Conservation (phyloP, 164 flowering plant genomes). For the Cinnamomum chago region DNA sequence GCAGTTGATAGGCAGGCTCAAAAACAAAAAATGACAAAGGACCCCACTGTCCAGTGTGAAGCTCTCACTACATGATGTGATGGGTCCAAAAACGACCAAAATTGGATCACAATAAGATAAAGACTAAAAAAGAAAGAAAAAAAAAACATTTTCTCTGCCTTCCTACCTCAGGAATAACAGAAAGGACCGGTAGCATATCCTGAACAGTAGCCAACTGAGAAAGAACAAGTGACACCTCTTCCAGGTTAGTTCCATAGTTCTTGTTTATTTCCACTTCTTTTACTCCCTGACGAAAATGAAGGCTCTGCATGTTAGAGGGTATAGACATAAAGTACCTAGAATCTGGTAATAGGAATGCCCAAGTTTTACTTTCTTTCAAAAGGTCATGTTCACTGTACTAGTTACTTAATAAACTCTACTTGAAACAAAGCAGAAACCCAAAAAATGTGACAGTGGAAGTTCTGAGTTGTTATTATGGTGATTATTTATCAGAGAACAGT, state of each 20-base stretch:
- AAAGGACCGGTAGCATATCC: conserved; percentile 56
- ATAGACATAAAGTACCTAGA: background rate
- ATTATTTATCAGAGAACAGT: background rate
- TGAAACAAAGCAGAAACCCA: background rate
- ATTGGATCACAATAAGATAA: background rate
- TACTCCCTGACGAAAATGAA: conserved; percentile 27
- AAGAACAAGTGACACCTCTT: conserved; percentile 36
- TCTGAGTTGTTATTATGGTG: background rate
- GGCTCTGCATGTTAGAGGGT: background rate
- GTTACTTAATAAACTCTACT: too few relatives aligned
- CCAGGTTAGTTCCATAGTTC: conserved; percentile 18
- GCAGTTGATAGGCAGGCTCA: too few relatives aligned
- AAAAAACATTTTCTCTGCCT: background rate
- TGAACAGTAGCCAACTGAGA: conserved; percentile 44
- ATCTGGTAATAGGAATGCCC: background rate
- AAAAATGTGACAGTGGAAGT: background rate
- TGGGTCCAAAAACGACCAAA: background rate
- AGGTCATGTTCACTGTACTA: background rate
- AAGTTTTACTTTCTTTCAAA: too few relatives aligned
- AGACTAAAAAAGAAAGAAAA: background rate
- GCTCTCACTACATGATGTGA: background rate
- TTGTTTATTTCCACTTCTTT: conserved; percentile 13
- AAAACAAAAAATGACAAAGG: background rate
- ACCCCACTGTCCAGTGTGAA: background rate
- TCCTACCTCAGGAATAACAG: conserved; percentile 66